Evolutionary conservation across 768 basidiomycete species (phyloP), one percentile per base, ranked within the genome.

Genomic region (Lentinula sp.): DNA sequence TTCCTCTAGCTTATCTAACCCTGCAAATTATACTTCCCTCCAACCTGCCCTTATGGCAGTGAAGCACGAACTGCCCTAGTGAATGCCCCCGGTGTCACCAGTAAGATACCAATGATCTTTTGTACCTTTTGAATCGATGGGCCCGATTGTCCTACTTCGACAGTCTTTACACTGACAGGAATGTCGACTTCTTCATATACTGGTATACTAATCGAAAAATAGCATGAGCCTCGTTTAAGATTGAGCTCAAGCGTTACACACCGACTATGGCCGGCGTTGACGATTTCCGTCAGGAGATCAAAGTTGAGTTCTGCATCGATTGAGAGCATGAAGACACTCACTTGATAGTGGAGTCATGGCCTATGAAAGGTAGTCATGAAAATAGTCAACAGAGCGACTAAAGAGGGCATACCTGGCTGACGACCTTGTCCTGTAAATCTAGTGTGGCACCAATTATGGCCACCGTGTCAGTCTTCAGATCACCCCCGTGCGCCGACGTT

Each of bases 371-470:
- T 43, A 6, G 42, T 4, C 16, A 6, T 43, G 16, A 1, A 16
- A 12, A 54, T 18, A 20, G 41, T 50, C 33, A 12, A 28, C 15
- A 12, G 60, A 32, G 62, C 59, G 45, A 50, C 15, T 18, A 0
- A 33, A 8, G 28, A 28, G 39, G 20, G 49, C 57, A 15, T 35
- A 46, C 10, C 42, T 61, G 12, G 37, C 15, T 7, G 42, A 43
- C 42, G 16, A 43, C 13, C 69, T 95, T 95, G 67, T 90, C 90
- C 69, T 95, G 93, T 12, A 96, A 72, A 69, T 94, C 93, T 23
- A 96, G 83, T 0, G 92, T 92, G 0, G 90, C 91, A 18, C 93
- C 92, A 42, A 95, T 93, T 70, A 95, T 95, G 1, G 87, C 86
- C 56, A 95, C 90, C 0, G 93, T 95, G 69, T 95, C 93, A 1